phyloP scores from a whole-genome alignment of 164 flowering plant genomes.

The Magnolia officinalis region DNA sequence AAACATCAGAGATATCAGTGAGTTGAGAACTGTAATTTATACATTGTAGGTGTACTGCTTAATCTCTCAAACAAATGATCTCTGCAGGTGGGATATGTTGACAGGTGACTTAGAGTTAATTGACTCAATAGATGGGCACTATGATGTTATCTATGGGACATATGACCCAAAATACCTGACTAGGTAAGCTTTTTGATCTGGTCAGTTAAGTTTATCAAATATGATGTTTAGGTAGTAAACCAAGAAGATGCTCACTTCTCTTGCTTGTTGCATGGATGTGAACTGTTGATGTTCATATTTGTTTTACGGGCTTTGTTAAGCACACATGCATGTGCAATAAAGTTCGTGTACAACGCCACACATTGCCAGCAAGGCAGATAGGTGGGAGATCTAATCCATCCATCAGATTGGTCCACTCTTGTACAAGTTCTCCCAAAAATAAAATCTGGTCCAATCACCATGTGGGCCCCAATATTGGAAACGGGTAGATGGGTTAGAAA shows the following conservation, averaged over 20 bases:
- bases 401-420: too few relatives aligned
- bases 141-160: slow-evolving; percentile 77
- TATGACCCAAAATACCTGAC: slow-evolving; percentile 60
- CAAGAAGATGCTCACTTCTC: neutral
- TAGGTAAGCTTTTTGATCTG: slow-evolving; percentile 33
- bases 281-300: too few relatives aligned
- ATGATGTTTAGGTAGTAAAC: neutral
- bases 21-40: slow-evolving; percentile 22
- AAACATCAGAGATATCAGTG: slow-evolving; percentile 80
- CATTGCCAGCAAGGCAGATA: too few relatives aligned
- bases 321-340: too few relatives aligned
- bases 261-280: neutral
- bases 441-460: too few relatives aligned
- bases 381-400: too few relatives aligned
- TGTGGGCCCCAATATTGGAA: too few relatives aligned
- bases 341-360: too few relatives aligned
- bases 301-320: too few relatives aligned
- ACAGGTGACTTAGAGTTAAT: slow-evolving; percentile 78
- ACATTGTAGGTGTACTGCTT: slow-evolving; percentile 9
- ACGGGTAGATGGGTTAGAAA: too few relatives aligned
- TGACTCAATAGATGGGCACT: slow-evolving; percentile 75
- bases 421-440: too few relatives aligned
- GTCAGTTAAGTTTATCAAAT: too few relatives aligned
- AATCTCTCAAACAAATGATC: slow-evolving; percentile 25
- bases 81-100: slow-evolving; percentile 89